Conservation (phyloP, 2,329 filamentous ascomycete genomes). For the Colletotrichum paranaense region DNA sequence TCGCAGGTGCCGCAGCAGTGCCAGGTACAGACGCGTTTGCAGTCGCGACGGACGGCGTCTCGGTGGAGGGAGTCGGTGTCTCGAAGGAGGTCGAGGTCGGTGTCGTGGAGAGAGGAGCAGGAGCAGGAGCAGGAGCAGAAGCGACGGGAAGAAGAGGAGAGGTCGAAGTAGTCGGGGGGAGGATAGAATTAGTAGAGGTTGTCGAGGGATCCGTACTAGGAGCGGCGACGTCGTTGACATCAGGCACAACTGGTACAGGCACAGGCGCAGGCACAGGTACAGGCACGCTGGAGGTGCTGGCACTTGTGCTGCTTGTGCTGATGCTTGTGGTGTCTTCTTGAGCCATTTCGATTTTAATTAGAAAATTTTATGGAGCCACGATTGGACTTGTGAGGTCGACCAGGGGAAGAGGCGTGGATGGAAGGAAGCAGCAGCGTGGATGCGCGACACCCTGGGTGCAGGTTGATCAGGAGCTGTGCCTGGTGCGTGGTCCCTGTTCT, state of each 20-base stretch:
- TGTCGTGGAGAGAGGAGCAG: constrained; percentile 10
- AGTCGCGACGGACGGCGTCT: constrained; percentile 14
- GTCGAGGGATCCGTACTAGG: constrained; percentile 27
- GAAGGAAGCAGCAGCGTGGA: constrained; percentile 27
- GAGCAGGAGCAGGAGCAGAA: background rate
- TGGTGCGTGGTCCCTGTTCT: constrained; percentile 28
- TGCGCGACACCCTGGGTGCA: constrained; percentile 36
- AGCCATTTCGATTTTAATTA: constrained; percentile 54
- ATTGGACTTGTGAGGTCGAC: constrained; percentile 45
- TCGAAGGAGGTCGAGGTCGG: constrained; percentile 17
- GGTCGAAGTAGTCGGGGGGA: constrained; percentile 24
- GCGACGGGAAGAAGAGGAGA: constrained; percentile 14
- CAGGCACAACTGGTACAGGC: constrained; percentile 18
- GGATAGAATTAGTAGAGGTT: constrained; percentile 32
- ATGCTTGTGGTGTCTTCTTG: constrained; percentile 41
- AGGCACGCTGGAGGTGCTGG: constrained; percentile 32
- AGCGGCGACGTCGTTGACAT: constrained; percentile 32
- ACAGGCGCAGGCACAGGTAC: constrained; percentile 20
- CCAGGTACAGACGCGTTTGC: constrained; percentile 15
- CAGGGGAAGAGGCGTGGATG: constrained; percentile 40
- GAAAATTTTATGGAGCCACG: constrained; percentile 52
- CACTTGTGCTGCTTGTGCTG: constrained; percentile 33
- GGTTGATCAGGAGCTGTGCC: constrained; percentile 21
- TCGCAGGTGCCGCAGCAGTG: background rate
- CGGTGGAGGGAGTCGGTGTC: constrained; percentile 25